A percentile compares a stretch with the other conserved stretches of the same genome.
Conservation (phyloP, 192 early-diverging fungal species). For the Dimargaris cristalligena region DNA sequence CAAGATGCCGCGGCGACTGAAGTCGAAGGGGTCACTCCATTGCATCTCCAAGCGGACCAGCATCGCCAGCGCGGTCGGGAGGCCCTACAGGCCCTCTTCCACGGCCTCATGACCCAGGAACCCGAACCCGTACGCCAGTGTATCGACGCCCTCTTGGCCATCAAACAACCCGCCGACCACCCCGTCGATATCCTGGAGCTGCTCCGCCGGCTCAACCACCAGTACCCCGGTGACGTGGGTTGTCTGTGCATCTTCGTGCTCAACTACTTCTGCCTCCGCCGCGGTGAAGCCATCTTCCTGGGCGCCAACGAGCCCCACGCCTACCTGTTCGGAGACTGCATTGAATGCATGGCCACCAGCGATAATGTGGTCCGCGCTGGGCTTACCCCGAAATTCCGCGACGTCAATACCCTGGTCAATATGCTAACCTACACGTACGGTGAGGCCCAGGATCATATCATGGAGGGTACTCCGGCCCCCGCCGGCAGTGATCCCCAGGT, state of each 20-base stretch:
- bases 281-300: conserved; percentile 85
- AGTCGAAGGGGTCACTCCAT: no score
- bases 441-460: conserved; percentile 28
- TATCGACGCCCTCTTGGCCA: conserved; percentile 33
- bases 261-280: conserved; percentile 61
- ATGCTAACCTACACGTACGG: conserved; percentile 89
- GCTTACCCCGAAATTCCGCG: conserved; percentile 82
- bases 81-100: conserved; percentile 36
- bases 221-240: conserved; percentile 88
- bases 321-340: conserved; percentile 89
- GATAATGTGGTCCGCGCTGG: conserved; percentile 97
- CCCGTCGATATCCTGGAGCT: conserved; percentile 38
- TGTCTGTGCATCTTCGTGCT: conserved; percentile 75
- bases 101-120: conserved; percentile 36
- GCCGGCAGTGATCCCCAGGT: neutral
- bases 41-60: conserved; percentile 17
- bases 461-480: neutral
- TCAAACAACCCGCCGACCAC: conserved; percentile 19
- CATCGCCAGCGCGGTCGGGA: conserved; percentile 21
- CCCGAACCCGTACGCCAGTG: conserved; percentile 29
- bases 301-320: conserved; percentile 96
- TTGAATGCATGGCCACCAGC: conserved; percentile 96
- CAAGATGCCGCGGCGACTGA: conserved; percentile 25
- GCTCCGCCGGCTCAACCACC: conserved; percentile 47
- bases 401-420: conserved; percentile 71